Percentiles rank a stretch among this genome's conserved stretches.
Conservation (phyloP, 2,329 filamentous ascomycete genomes). For the Harringtonia lauricola region DNA sequence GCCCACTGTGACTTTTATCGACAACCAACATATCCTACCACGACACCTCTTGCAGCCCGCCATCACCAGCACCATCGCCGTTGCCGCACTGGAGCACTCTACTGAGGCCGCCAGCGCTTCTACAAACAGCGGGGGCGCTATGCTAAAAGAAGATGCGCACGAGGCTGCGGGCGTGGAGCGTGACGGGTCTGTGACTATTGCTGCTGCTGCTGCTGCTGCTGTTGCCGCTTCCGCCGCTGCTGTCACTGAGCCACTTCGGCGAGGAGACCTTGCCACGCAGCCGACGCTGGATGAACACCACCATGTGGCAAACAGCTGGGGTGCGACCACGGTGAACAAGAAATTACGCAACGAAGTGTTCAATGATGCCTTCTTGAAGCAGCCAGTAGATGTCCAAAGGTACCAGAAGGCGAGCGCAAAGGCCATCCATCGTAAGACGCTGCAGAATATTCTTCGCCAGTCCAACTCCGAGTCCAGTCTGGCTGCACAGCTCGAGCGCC, state of each 20-base stretch:
- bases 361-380: conserved; percentile 80
- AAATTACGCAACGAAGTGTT: conserved; percentile 82
- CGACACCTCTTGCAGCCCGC: conserved; percentile 65
- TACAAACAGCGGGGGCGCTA: too few species aligned
- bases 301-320: conserved; percentile 70
- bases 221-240: too few species aligned
- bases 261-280: too few species aligned
- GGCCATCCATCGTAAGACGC: conserved; percentile 43
- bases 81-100: conserved; percentile 12
- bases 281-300: conserved; percentile 42
- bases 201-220: background rate
- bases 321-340: conserved; percentile 83
- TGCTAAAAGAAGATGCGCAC: too few species aligned
- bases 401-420: conserved; percentile 62
- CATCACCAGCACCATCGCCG: conserved; percentile 3
- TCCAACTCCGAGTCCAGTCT: conserved; percentile 34
- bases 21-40: conserved; percentile 88
- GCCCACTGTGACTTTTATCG: conserved; percentile 85
- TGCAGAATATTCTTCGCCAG: conserved; percentile 33
- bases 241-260: too few species aligned
- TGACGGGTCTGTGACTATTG: too few species aligned
- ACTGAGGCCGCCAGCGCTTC: too few species aligned
- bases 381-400: conserved; percentile 69
- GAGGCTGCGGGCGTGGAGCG: too few species aligned
- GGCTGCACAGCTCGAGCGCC: conserved; percentile 5